A percentile compares a stretch with the other conserved stretches of the same genome.
These are phyloP conservation scores for Amanita brunnescens DNA, from an alignment of 768 basidiomycete species.

Conservation along the genomic window DNA sequence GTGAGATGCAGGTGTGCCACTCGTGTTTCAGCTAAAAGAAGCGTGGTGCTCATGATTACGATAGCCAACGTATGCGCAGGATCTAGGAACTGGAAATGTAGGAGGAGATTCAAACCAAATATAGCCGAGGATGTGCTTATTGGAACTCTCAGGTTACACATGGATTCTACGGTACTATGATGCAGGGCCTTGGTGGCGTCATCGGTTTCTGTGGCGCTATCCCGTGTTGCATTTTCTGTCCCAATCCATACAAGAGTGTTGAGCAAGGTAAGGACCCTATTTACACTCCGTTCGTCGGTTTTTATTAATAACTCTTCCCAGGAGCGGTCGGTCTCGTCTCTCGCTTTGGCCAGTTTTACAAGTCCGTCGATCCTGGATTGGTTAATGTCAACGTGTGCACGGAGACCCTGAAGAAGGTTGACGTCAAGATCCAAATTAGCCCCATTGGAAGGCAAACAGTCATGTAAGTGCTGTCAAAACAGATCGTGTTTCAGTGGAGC, in stretches of 20 bases:
- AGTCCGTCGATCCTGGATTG: constrained; percentile 87
- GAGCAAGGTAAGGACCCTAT: constrained; percentile 50
- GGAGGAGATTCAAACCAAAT: background rate
- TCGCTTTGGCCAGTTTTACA: constrained; percentile 95
- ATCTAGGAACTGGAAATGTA: constrained; percentile 62
- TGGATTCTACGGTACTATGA: constrained; percentile 76
- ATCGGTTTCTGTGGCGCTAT: constrained; percentile 67
- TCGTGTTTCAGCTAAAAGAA: background rate
- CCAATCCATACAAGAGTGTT: constrained; percentile 82
- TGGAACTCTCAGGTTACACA: constrained; percentile 54
- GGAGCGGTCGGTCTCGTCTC: constrained; percentile 87
- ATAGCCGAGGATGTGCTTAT: background rate
- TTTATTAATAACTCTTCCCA: constrained; percentile 23
- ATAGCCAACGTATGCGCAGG: constrained; percentile 89
- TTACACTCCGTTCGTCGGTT: background rate
- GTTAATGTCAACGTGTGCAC: constrained; percentile 93
- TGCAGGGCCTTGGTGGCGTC: constrained; percentile 58
- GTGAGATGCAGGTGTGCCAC: constrained; percentile 73
- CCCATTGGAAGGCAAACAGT: constrained; percentile 82
- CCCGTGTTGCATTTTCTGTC: constrained; percentile 69
- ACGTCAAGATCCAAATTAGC: constrained; percentile 94
- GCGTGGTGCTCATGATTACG: background rate
- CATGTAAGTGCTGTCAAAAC: constrained; percentile 36
- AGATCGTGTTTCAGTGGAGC: background rate
- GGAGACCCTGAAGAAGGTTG: constrained; percentile 76